Evolutionary conservation across 192 early-diverging fungal genomes (phyloP).

Genomic region (Coemansia sp.): DNA sequence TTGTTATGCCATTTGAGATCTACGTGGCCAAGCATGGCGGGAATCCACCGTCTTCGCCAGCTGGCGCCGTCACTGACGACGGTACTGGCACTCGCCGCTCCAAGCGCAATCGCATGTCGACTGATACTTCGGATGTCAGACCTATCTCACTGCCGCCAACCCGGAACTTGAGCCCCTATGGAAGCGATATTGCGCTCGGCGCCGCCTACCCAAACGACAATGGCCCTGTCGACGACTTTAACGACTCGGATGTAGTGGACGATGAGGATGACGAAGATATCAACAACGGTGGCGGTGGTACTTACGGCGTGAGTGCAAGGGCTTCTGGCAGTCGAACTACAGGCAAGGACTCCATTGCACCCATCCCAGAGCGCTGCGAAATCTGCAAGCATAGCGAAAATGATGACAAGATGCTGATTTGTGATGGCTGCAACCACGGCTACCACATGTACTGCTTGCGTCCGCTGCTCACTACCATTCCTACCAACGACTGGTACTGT

Average conservation of each 20-base stretch:
- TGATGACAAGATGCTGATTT: constrained; percentile 74
- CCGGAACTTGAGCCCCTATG: background rate
- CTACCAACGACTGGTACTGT: constrained; percentile 87
- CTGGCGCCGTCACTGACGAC: constrained; percentile 6
- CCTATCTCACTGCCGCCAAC: background rate
- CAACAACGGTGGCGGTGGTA: background rate
- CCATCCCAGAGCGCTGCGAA: constrained; percentile 51
- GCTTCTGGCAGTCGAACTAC: constrained; percentile 13
- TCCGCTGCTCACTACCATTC: constrained; percentile 64
- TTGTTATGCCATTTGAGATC: constrained; percentile 71
- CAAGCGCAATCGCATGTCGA: constrained; percentile 42
- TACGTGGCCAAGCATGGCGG: constrained; percentile 62
- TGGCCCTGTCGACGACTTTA: background rate
- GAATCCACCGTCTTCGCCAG: constrained; percentile 10
- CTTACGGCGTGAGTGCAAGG: constrained; percentile 21
- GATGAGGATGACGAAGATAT: background rate
- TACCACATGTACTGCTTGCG: constrained; percentile 83
- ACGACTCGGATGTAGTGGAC: background rate
- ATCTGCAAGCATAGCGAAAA: constrained; percentile 53
- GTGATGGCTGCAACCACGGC: constrained; percentile 85
- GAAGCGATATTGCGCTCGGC: background rate
- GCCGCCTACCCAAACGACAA: background rate
- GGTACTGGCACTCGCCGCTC: constrained; percentile 26
- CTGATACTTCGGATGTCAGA: background rate
- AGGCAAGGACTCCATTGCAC: constrained; percentile 26